Evolutionary conservation across 2,329 filamentous ascomycete species (phyloP).

Genomic region (Diaporthe nobilis): DNA sequence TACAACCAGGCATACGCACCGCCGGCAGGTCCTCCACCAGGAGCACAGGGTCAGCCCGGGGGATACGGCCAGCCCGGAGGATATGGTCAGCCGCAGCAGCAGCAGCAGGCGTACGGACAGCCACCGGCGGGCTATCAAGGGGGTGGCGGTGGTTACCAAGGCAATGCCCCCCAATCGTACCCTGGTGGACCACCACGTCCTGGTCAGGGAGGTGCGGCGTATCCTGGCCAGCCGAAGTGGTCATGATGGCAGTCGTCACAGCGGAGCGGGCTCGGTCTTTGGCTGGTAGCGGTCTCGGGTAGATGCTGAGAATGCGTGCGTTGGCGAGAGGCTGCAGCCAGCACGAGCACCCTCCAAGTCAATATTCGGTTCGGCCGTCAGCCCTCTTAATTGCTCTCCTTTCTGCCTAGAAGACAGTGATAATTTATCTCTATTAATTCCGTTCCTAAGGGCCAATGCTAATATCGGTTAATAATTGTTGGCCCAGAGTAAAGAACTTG

Average conservation of each 20-base stretch:
- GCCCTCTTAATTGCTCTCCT: not conserved
- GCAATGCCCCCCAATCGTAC: not conserved
- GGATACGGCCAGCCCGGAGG: not conserved
- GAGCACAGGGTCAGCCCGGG: not conserved
- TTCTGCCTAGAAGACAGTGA: too few relatives aligned
- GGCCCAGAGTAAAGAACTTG: too few relatives aligned
- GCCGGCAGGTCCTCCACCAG: not conserved
- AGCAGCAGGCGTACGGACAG: not conserved
- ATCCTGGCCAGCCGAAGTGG: slow-evolving; percentile 20
- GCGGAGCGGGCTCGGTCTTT: not conserved
- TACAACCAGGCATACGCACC: slow-evolving; percentile 3
- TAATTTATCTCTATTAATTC: too few relatives aligned
- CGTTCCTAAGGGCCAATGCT: not conserved
- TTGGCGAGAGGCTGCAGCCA: not conserved
- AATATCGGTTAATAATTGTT: too few relatives aligned
- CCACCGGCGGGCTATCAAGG: slow-evolving; percentile 8
- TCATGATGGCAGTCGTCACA: not conserved
- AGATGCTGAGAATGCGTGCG: not conserved
- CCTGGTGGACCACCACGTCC: slow-evolving; percentile 10
- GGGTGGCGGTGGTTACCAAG: not conserved
- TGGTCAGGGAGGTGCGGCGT: not conserved
- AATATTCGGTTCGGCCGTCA: not conserved
- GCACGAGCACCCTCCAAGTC: not conserved
- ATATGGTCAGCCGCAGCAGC: not conserved
- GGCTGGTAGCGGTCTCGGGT: not conserved